These are phyloP conservation scores for Lactarius pseudohatsudake DNA, from an alignment of 768 basidiomycete genomes.

Conservation along the genomic window DNA sequence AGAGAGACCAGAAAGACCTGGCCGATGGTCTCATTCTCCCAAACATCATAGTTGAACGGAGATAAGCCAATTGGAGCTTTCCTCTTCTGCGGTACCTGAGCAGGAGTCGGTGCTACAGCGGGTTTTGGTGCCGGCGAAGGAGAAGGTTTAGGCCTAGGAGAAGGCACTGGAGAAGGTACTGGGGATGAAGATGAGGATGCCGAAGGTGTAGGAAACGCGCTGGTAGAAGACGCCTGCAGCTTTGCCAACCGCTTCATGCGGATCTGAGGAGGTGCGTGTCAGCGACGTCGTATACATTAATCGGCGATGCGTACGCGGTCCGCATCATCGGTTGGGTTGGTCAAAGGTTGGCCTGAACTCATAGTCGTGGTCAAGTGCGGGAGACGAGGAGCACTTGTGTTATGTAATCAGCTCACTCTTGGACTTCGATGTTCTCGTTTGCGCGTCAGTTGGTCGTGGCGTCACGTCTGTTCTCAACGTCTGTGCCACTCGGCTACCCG, in stretches of 20 bases:
- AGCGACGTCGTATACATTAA: neutral
- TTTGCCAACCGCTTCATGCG: slow-evolving; percentile 90
- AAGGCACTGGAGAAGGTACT: slow-evolving; percentile 34
- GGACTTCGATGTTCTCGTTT: slow-evolving; percentile 34
- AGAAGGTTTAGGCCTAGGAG: slow-evolving; percentile 36
- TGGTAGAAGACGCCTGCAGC: slow-evolving; percentile 52
- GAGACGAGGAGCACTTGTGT: neutral
- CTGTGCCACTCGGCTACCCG: slow-evolving; percentile 55
- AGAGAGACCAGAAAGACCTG: slow-evolving; percentile 77
- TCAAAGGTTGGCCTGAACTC: slow-evolving; percentile 29
- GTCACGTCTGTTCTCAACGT: slow-evolving; percentile 55
- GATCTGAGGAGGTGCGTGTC: slow-evolving; percentile 52
- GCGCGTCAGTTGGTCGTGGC: slow-evolving; percentile 25
- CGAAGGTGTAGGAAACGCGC: slow-evolving; percentile 36
- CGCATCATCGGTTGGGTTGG: slow-evolving; percentile 68
- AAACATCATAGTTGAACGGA: slow-evolving; percentile 56
- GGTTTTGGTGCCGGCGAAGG: slow-evolving; percentile 31
- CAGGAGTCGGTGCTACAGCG: slow-evolving; percentile 34
- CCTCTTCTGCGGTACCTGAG: slow-evolving; percentile 47
- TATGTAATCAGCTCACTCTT: slow-evolving; percentile 12
- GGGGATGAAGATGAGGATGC: slow-evolving; percentile 37
- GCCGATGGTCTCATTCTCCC: slow-evolving; percentile 74
- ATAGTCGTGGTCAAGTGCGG: slow-evolving; percentile 22
- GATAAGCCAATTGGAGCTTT: slow-evolving; percentile 39
- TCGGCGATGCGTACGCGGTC: slow-evolving; percentile 55